Evolutionary conservation across 2,329 filamentous ascomycete genomes (phyloP).

Genomic region (Epichloe glyceriae): DNA sequence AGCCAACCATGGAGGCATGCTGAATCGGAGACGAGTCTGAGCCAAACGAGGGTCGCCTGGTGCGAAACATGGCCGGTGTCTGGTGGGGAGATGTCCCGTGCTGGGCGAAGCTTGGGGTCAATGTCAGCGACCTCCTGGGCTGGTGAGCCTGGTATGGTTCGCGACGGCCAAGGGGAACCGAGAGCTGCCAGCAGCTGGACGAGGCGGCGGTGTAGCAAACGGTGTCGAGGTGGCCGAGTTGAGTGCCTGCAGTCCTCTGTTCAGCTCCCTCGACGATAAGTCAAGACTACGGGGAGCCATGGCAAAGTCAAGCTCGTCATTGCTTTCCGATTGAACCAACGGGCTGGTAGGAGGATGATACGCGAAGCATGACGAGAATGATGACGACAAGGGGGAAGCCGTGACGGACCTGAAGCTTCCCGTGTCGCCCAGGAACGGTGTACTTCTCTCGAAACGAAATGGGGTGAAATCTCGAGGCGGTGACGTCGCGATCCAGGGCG

Average conservation of each 20-base stretch:
- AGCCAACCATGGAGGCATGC: slow-evolving; percentile 92
- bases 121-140: slow-evolving; percentile 61
- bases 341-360: slow-evolving; percentile 87
- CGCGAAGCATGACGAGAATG: slow-evolving; percentile 65
- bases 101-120: slow-evolving; percentile 31
- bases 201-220: slow-evolving; percentile 27
- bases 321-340: slow-evolving; percentile 76
- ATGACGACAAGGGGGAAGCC: slow-evolving; percentile 54
- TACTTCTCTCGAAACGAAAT: slow-evolving; percentile 29
- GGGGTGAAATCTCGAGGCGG: slow-evolving; percentile 39
- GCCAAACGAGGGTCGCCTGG: slow-evolving; percentile 56
- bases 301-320: slow-evolving; percentile 54
- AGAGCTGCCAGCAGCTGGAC: slow-evolving; percentile 15
- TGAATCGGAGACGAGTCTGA: slow-evolving; percentile 67
- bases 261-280: slow-evolving; percentile 26
- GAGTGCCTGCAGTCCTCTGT: slow-evolving; percentile 55
- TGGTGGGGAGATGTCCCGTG: slow-evolving; percentile 35
- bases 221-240: slow-evolving; percentile 44
- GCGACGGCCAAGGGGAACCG: slow-evolving; percentile 31
- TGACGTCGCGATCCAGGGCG: slow-evolving; percentile 40
- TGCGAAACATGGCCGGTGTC: slow-evolving; percentile 35
- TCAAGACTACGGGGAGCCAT: slow-evolving; percentile 39
- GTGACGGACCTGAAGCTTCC: slow-evolving; percentile 28
- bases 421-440: slow-evolving; percentile 17
- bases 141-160: slow-evolving; percentile 70